Evolutionary conservation across 2,329 filamentous ascomycete species (phyloP).

Genomic region (Metarhizium guizhouense): DNA sequence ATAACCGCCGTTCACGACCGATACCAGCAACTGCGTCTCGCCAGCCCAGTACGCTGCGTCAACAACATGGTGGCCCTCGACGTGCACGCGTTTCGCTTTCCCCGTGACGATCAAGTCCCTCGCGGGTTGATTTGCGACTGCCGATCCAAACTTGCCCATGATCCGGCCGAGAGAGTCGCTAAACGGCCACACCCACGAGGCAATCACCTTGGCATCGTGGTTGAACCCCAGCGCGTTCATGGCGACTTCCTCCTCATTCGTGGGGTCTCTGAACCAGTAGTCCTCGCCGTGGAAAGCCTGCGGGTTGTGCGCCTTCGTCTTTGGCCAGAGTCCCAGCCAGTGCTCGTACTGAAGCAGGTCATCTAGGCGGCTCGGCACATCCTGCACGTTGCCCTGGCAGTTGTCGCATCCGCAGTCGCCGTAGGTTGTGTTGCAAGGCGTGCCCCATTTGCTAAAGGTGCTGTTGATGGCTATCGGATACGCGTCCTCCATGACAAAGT

Average conservation of each 20-base stretch:
- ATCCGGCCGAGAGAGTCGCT: conserved; percentile 25
- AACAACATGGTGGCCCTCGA: conserved; percentile 5
- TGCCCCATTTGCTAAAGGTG: conserved; percentile 45
- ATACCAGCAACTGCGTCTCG: conserved; percentile 11
- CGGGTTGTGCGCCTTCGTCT: conserved; percentile 34
- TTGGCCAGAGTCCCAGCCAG: conserved; percentile 33
- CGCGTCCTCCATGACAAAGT: conserved; percentile 51
- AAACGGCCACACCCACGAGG: conserved; percentile 37
- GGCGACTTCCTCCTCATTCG: conserved; percentile 30
- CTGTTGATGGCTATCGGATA: conserved; percentile 52
- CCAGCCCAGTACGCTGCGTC: conserved; percentile 16
- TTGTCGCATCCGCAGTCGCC: conserved; percentile 57
- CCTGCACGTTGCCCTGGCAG: conserved; percentile 42
- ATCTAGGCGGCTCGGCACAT: conserved; percentile 36
- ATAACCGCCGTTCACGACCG: conserved; percentile 15
- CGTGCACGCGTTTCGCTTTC: conserved; percentile 9
- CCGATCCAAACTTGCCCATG: conserved; percentile 29
- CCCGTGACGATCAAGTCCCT: conserved; percentile 29
- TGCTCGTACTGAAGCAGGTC: conserved; percentile 27
- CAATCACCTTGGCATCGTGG: conserved; percentile 33
- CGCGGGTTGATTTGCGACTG: conserved; percentile 27
- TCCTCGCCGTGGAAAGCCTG: conserved; percentile 39
- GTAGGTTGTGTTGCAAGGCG: conserved; percentile 47
- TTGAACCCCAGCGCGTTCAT: conserved; percentile 37
- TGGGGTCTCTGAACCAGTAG: conserved; percentile 39